Conservation (phyloP, 208 protist species). For the Porcisia deanei region DNA sequence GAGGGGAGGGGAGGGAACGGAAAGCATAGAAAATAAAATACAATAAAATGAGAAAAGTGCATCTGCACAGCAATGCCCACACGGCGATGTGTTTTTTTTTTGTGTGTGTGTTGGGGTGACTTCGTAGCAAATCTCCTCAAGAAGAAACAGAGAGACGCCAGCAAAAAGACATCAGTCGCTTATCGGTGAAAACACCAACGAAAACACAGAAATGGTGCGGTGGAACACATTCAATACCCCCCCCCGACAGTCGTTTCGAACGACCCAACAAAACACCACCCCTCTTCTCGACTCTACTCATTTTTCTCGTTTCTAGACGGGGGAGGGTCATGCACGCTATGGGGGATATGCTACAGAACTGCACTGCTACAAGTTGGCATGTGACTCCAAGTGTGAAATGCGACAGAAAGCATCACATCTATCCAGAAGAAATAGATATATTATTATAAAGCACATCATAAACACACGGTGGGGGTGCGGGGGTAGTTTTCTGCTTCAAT, state of each 20-base stretch:
- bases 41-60: neutral
- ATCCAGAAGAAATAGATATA: neutral
- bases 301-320: neutral
- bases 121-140: neutral
- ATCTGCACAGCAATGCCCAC: neutral
- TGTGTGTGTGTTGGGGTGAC: neutral
- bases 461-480: neutral
- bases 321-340: neutral
- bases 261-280: neutral
- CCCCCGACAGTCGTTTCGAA: neutral
- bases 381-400: neutral
- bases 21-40: neutral
- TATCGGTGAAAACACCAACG: neutral
- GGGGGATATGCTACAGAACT: neutral
- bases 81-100: neutral
- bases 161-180: neutral
- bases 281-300: neutral
- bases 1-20: neutral
- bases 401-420: neutral
- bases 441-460: neutral
- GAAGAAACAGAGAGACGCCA: neutral
- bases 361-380: too few relatives aligned
- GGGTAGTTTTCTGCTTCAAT: neutral
- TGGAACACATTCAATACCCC: neutral
- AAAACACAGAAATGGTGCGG: neutral